These are phyloP conservation scores for Ophiognomonia clavigignenti-juglandacearum DNA, from an alignment of 2,329 filamentous ascomycete genomes.

Conservation along the genomic window DNA sequence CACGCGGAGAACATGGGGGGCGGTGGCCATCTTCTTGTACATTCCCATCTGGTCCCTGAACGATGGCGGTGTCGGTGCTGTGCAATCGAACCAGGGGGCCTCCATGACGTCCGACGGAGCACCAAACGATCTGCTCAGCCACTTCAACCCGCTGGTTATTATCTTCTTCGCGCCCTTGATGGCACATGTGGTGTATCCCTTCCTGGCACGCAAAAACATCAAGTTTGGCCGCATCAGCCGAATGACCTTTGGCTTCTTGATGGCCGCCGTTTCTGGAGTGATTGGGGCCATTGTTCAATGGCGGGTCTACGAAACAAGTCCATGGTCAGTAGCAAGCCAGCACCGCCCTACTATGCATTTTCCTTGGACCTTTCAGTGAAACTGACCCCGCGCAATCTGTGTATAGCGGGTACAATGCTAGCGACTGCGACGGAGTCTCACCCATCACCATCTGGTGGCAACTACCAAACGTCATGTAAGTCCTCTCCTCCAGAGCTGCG, in stretches of 20 bases:
- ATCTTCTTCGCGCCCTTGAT: slow-evolving; percentile 52
- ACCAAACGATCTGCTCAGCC: slow-evolving; percentile 56
- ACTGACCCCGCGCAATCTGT: background rate
- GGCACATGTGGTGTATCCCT: slow-evolving; percentile 50
- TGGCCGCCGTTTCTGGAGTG: slow-evolving; percentile 24
- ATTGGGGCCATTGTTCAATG: slow-evolving; percentile 53
- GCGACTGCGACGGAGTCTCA: slow-evolving; percentile 30
- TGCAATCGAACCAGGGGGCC: slow-evolving; percentile 32
- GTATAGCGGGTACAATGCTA: slow-evolving; percentile 39
- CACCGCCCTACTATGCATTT: background rate
- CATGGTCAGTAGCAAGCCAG: slow-evolving; percentile 26
- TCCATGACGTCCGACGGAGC: slow-evolving; percentile 43
- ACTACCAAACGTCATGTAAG: slow-evolving; percentile 43
- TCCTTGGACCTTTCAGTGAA: background rate
- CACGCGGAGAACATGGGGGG: slow-evolving; percentile 45
- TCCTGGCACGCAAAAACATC: slow-evolving; percentile 45
- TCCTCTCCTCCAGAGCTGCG: no score
- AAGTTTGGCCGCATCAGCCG: slow-evolving; percentile 53
- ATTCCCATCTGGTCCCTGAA: slow-evolving; percentile 35
- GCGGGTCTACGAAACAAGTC: slow-evolving; percentile 51
- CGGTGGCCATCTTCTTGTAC: slow-evolving; percentile 34
- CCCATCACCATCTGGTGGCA: slow-evolving; percentile 49
- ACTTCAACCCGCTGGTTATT: slow-evolving; percentile 55
- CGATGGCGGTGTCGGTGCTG: slow-evolving; percentile 33
- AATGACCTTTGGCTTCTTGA: slow-evolving; percentile 54